A percentile compares a stretch with the other conserved stretches of the same genome.
These are phyloP conservation scores for Diaporthe destruens DNA, from an alignment of 2,329 filamentous ascomycete species.

Conservation along the genomic window DNA sequence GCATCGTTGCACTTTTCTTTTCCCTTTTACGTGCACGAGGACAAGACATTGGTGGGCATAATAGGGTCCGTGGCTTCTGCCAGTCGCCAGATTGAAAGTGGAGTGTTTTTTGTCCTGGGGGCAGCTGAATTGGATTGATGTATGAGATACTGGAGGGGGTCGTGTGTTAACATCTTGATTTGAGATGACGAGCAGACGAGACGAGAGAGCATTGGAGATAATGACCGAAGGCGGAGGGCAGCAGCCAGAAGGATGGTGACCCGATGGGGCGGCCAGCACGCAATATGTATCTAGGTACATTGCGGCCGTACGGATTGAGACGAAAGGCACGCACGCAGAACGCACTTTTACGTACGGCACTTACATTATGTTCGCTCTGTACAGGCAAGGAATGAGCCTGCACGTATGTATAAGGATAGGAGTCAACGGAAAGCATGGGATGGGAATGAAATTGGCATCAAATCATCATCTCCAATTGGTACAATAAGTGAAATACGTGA, in stretches of 20 bases:
- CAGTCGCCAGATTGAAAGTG: constrained; percentile 7
- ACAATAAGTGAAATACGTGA: not conserved
- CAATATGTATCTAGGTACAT: constrained; percentile 30
- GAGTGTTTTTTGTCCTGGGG: constrained; percentile 1
- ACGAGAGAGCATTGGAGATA: constrained; percentile 21
- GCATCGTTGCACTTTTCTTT: constrained; percentile 31
- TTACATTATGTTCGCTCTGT: constrained; percentile 37
- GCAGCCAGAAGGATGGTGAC: constrained; percentile 28
- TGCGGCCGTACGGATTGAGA: constrained; percentile 35
- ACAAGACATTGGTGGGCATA: constrained; percentile 32
- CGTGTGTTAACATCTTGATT: not conserved
- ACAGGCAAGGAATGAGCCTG: constrained; percentile 32
- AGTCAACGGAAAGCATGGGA: constrained; percentile 36
- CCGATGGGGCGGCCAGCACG: constrained; percentile 24
- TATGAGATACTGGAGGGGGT: not conserved
- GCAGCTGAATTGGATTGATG: not conserved
- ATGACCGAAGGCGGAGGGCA: constrained; percentile 18
- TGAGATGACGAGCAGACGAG: not conserved
- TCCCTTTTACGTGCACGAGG: constrained; percentile 22
- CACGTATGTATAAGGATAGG: constrained; percentile 41
- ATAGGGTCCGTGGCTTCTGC: constrained; percentile 34
- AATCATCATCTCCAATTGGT: not conserved
- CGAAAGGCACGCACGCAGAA: constrained; percentile 37
- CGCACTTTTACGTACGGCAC: constrained; percentile 36
- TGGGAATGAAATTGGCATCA: constrained; percentile 36